These are phyloP conservation scores for Pseudozyma sp. DNA, from an alignment of 1,284 basidiomycete genomes.

Conservation along the genomic window DNA sequence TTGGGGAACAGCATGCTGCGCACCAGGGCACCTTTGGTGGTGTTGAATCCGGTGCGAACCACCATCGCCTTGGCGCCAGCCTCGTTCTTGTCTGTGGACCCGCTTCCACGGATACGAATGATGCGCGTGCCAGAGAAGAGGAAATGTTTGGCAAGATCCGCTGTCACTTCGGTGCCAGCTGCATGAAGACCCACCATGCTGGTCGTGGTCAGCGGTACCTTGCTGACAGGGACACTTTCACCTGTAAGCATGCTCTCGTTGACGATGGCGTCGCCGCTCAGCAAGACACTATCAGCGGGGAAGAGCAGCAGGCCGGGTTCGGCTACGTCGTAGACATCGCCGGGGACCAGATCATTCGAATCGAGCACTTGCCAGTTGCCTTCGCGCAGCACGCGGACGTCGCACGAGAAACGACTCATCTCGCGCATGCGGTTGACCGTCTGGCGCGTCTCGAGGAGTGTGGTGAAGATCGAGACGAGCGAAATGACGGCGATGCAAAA, in stretches of 20 bases:
- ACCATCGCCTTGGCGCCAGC: constrained; percentile 82
- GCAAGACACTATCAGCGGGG: constrained; percentile 90
- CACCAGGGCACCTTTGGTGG: constrained; percentile 95
- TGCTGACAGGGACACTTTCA: constrained; percentile 92
- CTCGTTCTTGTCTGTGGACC: constrained; percentile 60
- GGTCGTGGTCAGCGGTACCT: constrained; percentile 74
- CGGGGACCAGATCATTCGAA: constrained; percentile 87
- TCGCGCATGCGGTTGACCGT: constrained; percentile 94
- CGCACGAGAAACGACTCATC: constrained; percentile 92
- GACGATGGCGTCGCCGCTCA: constrained; percentile 95
- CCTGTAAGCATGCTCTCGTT: constrained; percentile 99
- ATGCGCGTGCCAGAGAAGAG: constrained; percentile 92
- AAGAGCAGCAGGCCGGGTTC: constrained; percentile 80
- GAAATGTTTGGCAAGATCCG: constrained; percentile 85
- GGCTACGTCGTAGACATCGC: constrained; percentile 90
- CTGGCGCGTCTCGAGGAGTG: constrained; percentile 86
- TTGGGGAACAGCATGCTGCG: constrained; percentile 99
- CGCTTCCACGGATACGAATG: constrained; percentile 80
- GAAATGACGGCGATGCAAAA: constrained; percentile 97
- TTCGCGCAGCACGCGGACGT: constrained; percentile 79
- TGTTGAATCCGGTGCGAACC: constrained; percentile 93
- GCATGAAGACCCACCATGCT: constrained; percentile 53
- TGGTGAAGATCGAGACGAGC: constrained; percentile 83
- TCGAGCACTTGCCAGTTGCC: constrained; percentile 73
- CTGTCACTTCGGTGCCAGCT: constrained; percentile 71